Evolutionary conservation across 371 early-diverging fungal genomes (phyloP), one percentile per base, ranked within the genome.

Genomic region (Mortierella sp.): DNA sequence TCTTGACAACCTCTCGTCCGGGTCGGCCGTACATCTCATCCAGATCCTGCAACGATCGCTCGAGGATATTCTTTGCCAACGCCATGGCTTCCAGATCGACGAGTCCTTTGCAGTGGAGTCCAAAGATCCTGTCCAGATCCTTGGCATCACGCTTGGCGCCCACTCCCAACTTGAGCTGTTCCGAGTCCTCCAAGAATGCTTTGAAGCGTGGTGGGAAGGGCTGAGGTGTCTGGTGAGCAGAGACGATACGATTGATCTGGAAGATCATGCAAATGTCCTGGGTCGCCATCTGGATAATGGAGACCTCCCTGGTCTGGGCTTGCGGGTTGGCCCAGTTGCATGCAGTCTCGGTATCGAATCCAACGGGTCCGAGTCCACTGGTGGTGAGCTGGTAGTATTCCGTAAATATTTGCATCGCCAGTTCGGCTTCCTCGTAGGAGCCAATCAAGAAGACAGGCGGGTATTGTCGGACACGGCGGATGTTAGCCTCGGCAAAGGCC

Each of bases 261-360:
- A 83, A 78, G 67, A 83, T 63, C 63, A 83, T 53, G 43, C 84
- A 83, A 13, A 83, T 52, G 34, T 83, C 84, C 29, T 73, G 45
- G 0, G 79, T 75, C 5, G 84, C 84, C 37, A 83, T 75, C 63
- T 83, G 84, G 19, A 83, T 37, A 2, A 83, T 29, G 2, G 84
- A 83, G 1, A 73, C 69, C 7, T 64, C 71, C 0, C 19, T 24
- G 1, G 48, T 61, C 4, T 31, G 55, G 9, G 52, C 41, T 0
- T 58, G 64, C 7, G 75, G 24, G 13, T 79, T 75, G 1, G 16
- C 45, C 13, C 76, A 61, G 22, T 61, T 31, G 19, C 61, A 65
- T 6, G 79, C 66, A 1, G 84, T 83, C 72, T 83, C 84, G 1
- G 84, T 78, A 26, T 83, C 84, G 37, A 83, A 83, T 50, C 84